A percentile compares a stretch with the other conserved stretches of the same genome.
These are phyloP conservation scores for Hymenoscyphus infarciens DNA, from an alignment of 2,329 filamentous ascomycete species.

Conservation along the genomic window DNA sequence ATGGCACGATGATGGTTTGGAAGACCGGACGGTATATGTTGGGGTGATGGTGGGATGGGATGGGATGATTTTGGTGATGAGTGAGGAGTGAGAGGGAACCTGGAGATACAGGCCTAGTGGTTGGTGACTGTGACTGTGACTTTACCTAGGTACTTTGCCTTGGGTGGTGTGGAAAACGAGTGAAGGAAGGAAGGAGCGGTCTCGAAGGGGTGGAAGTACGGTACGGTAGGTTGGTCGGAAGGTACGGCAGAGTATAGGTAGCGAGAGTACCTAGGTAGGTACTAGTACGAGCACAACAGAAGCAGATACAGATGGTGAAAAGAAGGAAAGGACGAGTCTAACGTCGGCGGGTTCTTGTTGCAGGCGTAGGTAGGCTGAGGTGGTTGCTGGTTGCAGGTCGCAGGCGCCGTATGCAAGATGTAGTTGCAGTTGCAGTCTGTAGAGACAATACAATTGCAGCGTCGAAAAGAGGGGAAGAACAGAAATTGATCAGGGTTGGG, in stretches of 20 bases:
- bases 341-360: background rate
- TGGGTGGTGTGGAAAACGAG: background rate
- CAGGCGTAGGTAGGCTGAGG: background rate
- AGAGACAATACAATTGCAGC: background rate
- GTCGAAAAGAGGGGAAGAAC: background rate
- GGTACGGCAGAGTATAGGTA: too few species aligned
- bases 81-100: background rate
- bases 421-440: too few species aligned
- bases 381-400: background rate
- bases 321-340: conserved; percentile 5
- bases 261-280: too few species aligned
- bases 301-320: background rate
- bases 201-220: background rate
- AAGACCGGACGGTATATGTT: background rate
- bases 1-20: background rate
- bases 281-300: background rate
- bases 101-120: too few species aligned
- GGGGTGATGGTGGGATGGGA: too few species aligned
- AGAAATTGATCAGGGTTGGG: too few species aligned
- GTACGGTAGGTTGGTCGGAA: background rate
- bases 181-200: background rate
- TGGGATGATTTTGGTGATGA: background rate
- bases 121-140: too few species aligned
- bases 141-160: too few species aligned
- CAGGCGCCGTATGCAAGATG: conserved; percentile 1